A percentile compares a stretch with the other conserved stretches of the same genome.
Conservation (phyloP, 2,329 filamentous ascomycete genomes). For the Rasamsonia emersonii region DNA sequence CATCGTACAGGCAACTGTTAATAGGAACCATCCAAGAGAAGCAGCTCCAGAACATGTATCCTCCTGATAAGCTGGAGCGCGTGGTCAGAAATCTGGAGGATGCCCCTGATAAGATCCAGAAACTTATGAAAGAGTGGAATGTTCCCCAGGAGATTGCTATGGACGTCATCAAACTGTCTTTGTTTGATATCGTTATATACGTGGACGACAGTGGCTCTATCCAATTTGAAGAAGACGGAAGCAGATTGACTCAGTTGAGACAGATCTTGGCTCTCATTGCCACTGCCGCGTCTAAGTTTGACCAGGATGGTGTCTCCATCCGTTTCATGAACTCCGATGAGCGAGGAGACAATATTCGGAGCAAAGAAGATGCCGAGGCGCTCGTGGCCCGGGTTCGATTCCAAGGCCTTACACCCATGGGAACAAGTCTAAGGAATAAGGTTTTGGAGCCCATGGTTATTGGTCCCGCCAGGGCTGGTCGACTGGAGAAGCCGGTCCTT, state of each 20-base stretch:
- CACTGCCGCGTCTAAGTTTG: slow-evolving; percentile 59
- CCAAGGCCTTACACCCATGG: slow-evolving; percentile 59
- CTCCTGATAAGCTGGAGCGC: slow-evolving; percentile 39
- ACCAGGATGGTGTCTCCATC: slow-evolving; percentile 58
- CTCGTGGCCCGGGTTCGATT: slow-evolving; percentile 53
- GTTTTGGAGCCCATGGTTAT: slow-evolving; percentile 55
- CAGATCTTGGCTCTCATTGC: slow-evolving; percentile 56
- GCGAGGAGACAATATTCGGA: slow-evolving; percentile 47
- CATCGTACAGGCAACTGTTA: slow-evolving; percentile 49
- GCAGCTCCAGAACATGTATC: slow-evolving; percentile 50
- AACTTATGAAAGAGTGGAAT: slow-evolving; percentile 49
- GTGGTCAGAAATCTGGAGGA: slow-evolving; percentile 24
- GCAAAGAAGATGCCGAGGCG: slow-evolving; percentile 49
- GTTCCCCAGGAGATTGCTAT: slow-evolving; percentile 53
- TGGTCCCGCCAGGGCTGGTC: slow-evolving; percentile 41
- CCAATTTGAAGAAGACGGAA: slow-evolving; percentile 58
- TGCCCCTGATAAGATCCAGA: slow-evolving; percentile 41
- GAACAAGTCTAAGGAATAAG: slow-evolving; percentile 53
- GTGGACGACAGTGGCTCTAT: slow-evolving; percentile 64
- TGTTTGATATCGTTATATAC: slow-evolving; percentile 56
- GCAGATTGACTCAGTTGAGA: slow-evolving; percentile 58
- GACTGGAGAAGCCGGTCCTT: slow-evolving; percentile 55
- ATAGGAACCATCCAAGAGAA: slow-evolving; percentile 53
- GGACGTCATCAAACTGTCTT: slow-evolving; percentile 53
- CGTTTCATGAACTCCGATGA: slow-evolving; percentile 61